These are phyloP conservation scores for Tieghemiomyces parasiticus DNA, from an alignment of 192 early-diverging fungal genomes.

Conservation along the genomic window DNA sequence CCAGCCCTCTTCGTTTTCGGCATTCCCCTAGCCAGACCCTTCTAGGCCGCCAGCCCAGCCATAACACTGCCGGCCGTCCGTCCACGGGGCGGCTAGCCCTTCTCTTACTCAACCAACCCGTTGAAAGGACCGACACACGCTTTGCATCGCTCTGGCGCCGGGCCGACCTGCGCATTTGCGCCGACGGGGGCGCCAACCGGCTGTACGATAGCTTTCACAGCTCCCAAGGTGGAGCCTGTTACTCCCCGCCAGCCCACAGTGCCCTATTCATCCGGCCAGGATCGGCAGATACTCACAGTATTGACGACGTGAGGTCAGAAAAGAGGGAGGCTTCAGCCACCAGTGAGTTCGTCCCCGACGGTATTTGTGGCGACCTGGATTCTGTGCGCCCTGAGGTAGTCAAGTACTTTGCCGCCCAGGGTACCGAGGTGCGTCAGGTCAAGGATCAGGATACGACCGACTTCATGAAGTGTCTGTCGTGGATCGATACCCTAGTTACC, in stretches of 20 bases:
- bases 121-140: constrained; percentile 21
- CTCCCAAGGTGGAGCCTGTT: too few species aligned
- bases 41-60: not conserved
- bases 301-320: constrained; percentile 14
- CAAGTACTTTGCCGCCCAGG: constrained; percentile 50
- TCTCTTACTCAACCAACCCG: constrained; percentile 63
- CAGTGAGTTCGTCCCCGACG: constrained; percentile 53
- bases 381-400: constrained; percentile 45
- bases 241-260: too few species aligned
- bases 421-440: constrained; percentile 30
- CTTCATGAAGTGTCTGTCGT: constrained; percentile 74
- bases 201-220: constrained; percentile 47
- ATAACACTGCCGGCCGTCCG: not conserved
- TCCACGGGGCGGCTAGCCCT: constrained; percentile 22
- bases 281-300: too few species aligned
- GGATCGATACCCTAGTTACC: constrained; percentile 22
- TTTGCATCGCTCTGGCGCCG: constrained; percentile 27
- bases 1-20: too few species aligned
- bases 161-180: constrained; percentile 40
- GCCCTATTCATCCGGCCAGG: too few species aligned
- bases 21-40: not conserved
- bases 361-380: constrained; percentile 77
- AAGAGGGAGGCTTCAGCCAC: constrained; percentile 1
- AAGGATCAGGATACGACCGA: constrained; percentile 56
- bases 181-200: constrained; percentile 85